A percentile compares a stretch with the other conserved stretches of the same genome.
Conservation (phyloP, 1,139 yeast genomes). For the Magnusiomyces suaveolens region DNA sequence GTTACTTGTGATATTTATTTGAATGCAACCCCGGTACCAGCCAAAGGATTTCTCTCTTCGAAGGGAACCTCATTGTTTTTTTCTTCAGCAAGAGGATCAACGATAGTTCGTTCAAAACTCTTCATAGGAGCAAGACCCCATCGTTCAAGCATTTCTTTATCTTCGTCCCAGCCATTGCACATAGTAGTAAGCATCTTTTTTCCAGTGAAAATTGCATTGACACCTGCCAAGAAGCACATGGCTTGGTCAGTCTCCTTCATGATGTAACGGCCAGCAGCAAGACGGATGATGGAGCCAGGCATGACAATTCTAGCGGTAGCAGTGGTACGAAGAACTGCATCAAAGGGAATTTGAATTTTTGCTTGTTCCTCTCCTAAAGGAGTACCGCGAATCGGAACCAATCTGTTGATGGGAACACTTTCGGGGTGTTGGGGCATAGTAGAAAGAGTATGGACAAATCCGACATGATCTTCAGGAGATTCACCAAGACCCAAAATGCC, state of each 20-base stretch:
- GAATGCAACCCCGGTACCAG: background rate
- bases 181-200: slow-evolving; percentile 73
- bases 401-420: slow-evolving; percentile 67
- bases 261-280: slow-evolving; percentile 75
- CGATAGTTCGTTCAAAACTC: slow-evolving; percentile 33
- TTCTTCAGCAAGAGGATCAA: background rate
- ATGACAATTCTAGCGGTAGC: slow-evolving; percentile 68
- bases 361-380: slow-evolving; percentile 47
- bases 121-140: slow-evolving; percentile 72
- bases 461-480: slow-evolving; percentile 58
- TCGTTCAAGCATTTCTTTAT: slow-evolving; percentile 50
- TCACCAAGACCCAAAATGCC: slow-evolving; percentile 77
- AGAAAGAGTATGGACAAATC: slow-evolving; percentile 57
- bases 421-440: slow-evolving; percentile 67
- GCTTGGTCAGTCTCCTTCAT: slow-evolving; percentile 73
- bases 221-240: slow-evolving; percentile 67
- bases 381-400: slow-evolving; percentile 74
- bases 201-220: slow-evolving; percentile 75
- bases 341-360: slow-evolving; percentile 43
- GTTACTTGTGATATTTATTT: background rate
- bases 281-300: slow-evolving; percentile 61
- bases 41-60: background rate
- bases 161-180: slow-evolving; percentile 84
- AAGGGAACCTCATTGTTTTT: background rate
- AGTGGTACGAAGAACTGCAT: slow-evolving; percentile 55